Conservation (phyloP, 2,329 filamentous ascomycete species). For the Orbilia javanica region DNA sequence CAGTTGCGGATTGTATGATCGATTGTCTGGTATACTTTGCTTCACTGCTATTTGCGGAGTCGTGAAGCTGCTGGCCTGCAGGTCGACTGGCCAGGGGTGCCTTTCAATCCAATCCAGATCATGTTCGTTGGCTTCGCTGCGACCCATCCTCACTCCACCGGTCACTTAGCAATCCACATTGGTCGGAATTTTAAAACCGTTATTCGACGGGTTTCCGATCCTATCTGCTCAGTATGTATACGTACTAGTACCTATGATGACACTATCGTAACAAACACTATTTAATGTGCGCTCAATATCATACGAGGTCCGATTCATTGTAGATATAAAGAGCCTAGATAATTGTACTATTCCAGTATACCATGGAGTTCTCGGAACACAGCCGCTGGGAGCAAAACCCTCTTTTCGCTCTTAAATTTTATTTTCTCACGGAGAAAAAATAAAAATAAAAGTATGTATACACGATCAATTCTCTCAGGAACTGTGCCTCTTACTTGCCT, state of each 20-base stretch:
- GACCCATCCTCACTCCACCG: conserved; percentile 7
- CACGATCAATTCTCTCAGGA: background rate
- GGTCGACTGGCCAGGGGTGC: conserved; percentile 16
- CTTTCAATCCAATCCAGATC: conserved; percentile 1
- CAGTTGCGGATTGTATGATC: background rate
- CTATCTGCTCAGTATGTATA: too few species aligned
- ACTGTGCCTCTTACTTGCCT: conserved; percentile 10
- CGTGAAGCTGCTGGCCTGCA: conserved; percentile 54
- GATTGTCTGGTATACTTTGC: background rate
- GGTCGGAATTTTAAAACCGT: conserved; percentile 4
- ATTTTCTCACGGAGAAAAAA: too few species aligned
- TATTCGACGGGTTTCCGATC: background rate
- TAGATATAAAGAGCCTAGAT: too few species aligned
- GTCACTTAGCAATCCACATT: background rate
- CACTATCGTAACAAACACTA: background rate
- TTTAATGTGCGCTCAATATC: too few species aligned
- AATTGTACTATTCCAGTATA: too few species aligned
- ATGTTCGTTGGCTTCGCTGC: conserved; percentile 9
- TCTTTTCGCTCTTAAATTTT: too few species aligned
- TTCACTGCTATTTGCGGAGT: conserved; percentile 30
- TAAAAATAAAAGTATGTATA: too few species aligned
- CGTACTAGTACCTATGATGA: too few species aligned
- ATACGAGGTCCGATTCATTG: too few species aligned
- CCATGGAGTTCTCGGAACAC: too few species aligned
- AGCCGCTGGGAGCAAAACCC: too few species aligned